Percentiles rank a stretch among this genome's conserved stretches.
These are phyloP conservation scores for Centrapalus pauciflorus DNA, from an alignment of 129 eudicot species.

Conservation along the genomic window DNA sequence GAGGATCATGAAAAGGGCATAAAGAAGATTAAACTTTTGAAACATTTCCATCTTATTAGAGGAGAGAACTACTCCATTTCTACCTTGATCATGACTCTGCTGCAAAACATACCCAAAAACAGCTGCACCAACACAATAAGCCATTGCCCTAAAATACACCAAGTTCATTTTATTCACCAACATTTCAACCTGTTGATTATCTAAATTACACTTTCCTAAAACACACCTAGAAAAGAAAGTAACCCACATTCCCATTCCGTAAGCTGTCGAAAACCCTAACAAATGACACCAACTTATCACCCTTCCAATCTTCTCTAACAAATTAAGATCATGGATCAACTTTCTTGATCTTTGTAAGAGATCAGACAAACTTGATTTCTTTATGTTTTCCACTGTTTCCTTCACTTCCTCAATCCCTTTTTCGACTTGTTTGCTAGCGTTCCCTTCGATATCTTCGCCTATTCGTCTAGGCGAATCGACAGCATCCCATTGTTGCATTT, in stretches of 20 bases:
- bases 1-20: constrained; percentile 37
- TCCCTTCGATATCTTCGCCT: constrained; percentile 13
- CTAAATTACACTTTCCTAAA: constrained; percentile 40
- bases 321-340: neutral
- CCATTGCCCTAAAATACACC: constrained; percentile 66
- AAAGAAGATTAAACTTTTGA: constrained; percentile 44
- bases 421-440: constrained; percentile 11
- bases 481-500: constrained; percentile 5
- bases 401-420: constrained; percentile 16
- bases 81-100: constrained; percentile 30
- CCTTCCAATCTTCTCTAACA: neutral
- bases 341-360: constrained; percentile 3
- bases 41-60: constrained; percentile 34
- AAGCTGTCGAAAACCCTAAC: constrained; percentile 57
- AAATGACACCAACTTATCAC: constrained; percentile 35
- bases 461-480: constrained; percentile 15
- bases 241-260: constrained; percentile 69
- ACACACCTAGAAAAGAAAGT: constrained; percentile 58
- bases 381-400: neutral
- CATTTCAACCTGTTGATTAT: constrained; percentile 48
- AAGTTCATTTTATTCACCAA: constrained; percentile 60
- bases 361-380: constrained; percentile 6
- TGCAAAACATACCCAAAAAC: constrained; percentile 48
- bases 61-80: neutral
- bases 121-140: constrained; percentile 41